A percentile compares a stretch with the other conserved stretches of the same genome.
phyloP scores from a whole-genome alignment of 495 filamentous ascomycete genomes.

The Recurvomyces mirabilis region DNA sequence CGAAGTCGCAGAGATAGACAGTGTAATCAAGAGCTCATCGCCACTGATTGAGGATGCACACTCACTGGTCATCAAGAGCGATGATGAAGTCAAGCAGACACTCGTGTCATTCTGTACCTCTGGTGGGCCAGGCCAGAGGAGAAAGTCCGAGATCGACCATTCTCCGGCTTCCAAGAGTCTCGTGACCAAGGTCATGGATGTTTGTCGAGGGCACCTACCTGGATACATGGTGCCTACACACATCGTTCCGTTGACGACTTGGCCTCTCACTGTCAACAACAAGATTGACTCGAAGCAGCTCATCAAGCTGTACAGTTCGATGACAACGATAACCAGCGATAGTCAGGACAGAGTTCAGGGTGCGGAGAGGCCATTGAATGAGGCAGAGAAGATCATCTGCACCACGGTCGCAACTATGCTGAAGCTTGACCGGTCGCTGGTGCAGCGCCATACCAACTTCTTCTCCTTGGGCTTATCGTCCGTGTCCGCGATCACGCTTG shows the following conservation, averaged over 20 bases:
- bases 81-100: conserved; percentile 49
- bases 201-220: conserved; percentile 50
- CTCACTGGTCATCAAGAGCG: conserved; percentile 53
- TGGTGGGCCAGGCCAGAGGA: background rate
- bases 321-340: no score
- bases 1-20: conserved; percentile 68
- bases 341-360: no score
- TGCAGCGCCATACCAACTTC: conserved; percentile 50
- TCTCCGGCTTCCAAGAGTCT: conserved; percentile 14
- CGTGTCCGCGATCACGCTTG: conserved; percentile 60
- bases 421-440: conserved; percentile 30
- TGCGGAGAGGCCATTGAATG: conserved; percentile 26
- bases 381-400: conserved; percentile 38
- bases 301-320: conserved; percentile 47
- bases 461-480: conserved; percentile 79
- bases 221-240: conserved; percentile 71
- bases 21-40: conserved; percentile 43
- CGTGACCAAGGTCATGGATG: conserved; percentile 33
- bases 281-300: conserved; percentile 59
- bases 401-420: conserved; percentile 42
- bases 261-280: conserved; percentile 64
- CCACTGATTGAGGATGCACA: conserved; percentile 43
- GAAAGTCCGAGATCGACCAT: conserved; percentile 18
- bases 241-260: conserved; percentile 47
- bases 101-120: conserved; percentile 58